Base-by-base conservation (phyloP, 805 yeast species). In the Brettanomyces bruxellensis region DNA sequence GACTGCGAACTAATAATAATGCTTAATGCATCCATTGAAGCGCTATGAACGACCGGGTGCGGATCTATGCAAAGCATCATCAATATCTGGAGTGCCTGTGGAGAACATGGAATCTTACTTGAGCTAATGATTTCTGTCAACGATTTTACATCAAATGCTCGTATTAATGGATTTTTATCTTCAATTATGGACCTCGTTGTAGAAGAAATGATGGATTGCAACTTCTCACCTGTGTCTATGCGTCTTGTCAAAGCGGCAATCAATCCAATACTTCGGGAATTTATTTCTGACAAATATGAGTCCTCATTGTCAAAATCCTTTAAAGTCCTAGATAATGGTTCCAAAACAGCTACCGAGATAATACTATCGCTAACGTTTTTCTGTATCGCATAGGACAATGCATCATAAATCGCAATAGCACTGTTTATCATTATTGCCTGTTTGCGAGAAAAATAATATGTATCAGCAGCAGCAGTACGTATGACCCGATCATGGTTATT, bases 11-110 rank as follows among this genome's bases (percentile, higher is more conserved):
- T 79, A 30, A 89, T 67, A 11, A 85, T 60, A 1, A 74, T 64
- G 3, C 75, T 62, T 39, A 84, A 59, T 0, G 93, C 75, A 41
- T 74, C 75, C 53, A 89, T 60, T 1, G 91, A 72, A 72, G 89
- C 83, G 46, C 77, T 73, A 58, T 86, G 90, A 14, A 93, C 89
- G 1, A 78, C 67, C 0, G 96, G 96, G 58, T 90, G 91, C 0
- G 96, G 90, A 61, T 91, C 98, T 22, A 66, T 66, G 4, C 81
- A 61, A 28, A 91, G 68, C 13, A 85, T 80, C 36, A 73, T 61
- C 3, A 81, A 57, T 4, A 87, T 78, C 34, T 79, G 79, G 47
- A 73, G 68, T 3, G 83, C 73, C 4, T 75, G 58, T 32, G 70
- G 69, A 3, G 73, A 61, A 7, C 79, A 58, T 24, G 51, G 45